Evolutionary conservation across 192 early-diverging fungal genomes (phyloP).

Genomic region (Coemansia sp.): DNA sequence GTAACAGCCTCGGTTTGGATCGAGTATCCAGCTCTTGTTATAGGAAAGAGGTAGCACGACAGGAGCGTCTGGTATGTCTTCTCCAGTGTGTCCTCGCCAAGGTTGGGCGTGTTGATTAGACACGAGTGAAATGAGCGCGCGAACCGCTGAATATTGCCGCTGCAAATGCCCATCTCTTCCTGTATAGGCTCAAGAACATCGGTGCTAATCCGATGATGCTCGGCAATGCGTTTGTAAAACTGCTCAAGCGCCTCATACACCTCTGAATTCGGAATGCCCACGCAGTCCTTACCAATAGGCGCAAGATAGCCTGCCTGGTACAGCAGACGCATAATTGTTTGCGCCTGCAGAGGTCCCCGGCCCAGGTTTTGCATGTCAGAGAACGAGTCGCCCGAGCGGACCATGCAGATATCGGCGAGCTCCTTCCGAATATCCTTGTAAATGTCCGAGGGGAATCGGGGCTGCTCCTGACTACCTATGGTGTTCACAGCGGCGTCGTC

Average conservation of each 20-base stretch:
- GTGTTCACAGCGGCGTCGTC: not conserved
- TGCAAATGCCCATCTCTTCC: conserved; percentile 1
- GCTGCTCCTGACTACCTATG: not conserved
- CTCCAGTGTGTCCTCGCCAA: not conserved
- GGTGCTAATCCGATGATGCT: not conserved
- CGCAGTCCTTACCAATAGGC: not conserved
- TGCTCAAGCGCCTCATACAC: not conserved
- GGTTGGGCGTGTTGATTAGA: not conserved
- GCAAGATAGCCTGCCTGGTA: not conserved
- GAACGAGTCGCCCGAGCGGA: not conserved
- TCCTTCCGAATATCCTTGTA: not conserved
- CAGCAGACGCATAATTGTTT: not conserved
- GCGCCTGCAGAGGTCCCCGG: not conserved
- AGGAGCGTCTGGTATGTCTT: not conserved
- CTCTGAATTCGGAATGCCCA: not conserved
- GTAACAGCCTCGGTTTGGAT: not conserved
- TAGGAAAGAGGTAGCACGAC: conserved; percentile 2
- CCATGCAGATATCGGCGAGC: not conserved
- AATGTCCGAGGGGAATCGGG: not conserved
- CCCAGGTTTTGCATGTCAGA: not conserved
- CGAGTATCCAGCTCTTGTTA: not conserved
- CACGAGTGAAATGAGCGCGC: not conserved
- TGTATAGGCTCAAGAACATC: conserved; percentile 1
- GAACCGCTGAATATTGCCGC: not conserved
- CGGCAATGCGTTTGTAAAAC: conserved; percentile 1